Evolutionary conservation across 2,329 filamentous ascomycete species (phyloP).

Genomic region (Exophiala mesophila): DNA sequence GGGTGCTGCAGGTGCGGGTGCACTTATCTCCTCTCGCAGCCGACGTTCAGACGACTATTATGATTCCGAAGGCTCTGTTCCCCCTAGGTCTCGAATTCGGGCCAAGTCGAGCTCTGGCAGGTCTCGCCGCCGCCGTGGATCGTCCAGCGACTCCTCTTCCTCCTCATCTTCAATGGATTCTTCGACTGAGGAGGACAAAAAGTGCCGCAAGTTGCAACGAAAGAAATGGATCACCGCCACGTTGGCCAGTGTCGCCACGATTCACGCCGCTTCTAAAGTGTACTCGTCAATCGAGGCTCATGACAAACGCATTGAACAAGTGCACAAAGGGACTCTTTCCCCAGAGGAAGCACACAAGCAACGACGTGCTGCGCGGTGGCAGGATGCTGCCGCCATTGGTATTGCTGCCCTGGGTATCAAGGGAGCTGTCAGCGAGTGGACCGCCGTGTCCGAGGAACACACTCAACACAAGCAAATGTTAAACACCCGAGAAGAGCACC

Average conservation of each 20-base stretch:
- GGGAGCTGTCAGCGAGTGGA: conserved; percentile 61
- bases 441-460: conserved; percentile 61
- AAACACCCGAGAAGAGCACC: conserved; percentile 38
- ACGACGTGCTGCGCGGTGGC: conserved; percentile 58
- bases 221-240: conserved; percentile 64
- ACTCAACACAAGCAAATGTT: conserved; percentile 53
- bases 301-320: conserved; percentile 55
- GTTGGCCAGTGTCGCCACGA: conserved; percentile 62
- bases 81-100: conserved; percentile 23
- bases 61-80: conserved; percentile 26
- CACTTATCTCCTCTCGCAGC: conserved; percentile 13
- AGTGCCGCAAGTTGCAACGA: conserved; percentile 59
- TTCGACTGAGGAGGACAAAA: conserved; percentile 58
- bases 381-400: conserved; percentile 61
- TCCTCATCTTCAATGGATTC: conserved; percentile 51
- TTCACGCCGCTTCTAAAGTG: conserved; percentile 63
- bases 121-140: conserved; percentile 14
- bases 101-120: conserved; percentile 23
- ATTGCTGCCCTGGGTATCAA: conserved; percentile 67
- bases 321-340: conserved; percentile 58
- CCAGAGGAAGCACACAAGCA: conserved; percentile 59
- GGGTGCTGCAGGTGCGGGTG: conserved; percentile 21
- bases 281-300: conserved; percentile 61
- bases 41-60: conserved; percentile 16
- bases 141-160: conserved; percentile 34